These are phyloP conservation scores for Tilletiopsis washingtonensis DNA, from an alignment of 1,284 basidiomycete genomes.

Conservation along the genomic window DNA sequence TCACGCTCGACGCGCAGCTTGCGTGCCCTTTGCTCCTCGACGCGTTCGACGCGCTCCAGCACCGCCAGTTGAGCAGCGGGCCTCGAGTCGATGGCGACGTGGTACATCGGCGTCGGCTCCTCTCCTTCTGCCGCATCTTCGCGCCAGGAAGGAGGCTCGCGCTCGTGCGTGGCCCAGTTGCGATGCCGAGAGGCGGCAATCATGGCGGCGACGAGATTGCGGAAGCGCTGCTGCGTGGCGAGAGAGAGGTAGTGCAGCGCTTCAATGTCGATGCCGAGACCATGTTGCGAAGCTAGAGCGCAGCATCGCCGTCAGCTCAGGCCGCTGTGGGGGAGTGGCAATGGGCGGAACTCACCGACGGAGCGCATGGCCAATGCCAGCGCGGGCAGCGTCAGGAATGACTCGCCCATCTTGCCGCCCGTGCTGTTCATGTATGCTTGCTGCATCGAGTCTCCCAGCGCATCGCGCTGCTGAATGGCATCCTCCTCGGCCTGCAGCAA, in stretches of 20 bases:
- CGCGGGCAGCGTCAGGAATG: too few species aligned
- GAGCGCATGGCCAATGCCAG: too few species aligned
- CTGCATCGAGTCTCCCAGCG: conserved; percentile 28
- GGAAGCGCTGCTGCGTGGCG: conserved; percentile 35
- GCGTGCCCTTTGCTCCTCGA: conserved; percentile 33
- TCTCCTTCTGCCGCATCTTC: conserved; percentile 5
- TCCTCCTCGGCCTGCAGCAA: conserved; percentile 33
- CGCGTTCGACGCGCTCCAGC: conserved; percentile 42
- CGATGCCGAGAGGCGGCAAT: conserved; percentile 39
- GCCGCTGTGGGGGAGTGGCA: neutral
- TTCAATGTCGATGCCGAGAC: conserved; percentile 38
- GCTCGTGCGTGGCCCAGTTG: conserved; percentile 39
- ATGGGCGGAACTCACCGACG: conserved; percentile 3
- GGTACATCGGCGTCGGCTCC: conserved; percentile 25
- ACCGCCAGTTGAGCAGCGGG: conserved; percentile 36
- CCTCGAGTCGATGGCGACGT: conserved; percentile 36
- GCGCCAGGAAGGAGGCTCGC: conserved; percentile 25
- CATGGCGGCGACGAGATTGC: conserved; percentile 43
- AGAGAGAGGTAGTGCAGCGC: conserved; percentile 43
- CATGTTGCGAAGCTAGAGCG: conserved; percentile 43
- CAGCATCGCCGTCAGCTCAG: conserved; percentile 34
- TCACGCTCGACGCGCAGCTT: conserved; percentile 33
- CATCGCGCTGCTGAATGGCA: conserved; percentile 28
- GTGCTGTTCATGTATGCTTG: too few species aligned
- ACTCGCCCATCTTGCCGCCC: too few species aligned